phyloP scores from a whole-genome alignment of 1,139 yeast species.

The Hemisphaericaspora subhashii region DNA sequence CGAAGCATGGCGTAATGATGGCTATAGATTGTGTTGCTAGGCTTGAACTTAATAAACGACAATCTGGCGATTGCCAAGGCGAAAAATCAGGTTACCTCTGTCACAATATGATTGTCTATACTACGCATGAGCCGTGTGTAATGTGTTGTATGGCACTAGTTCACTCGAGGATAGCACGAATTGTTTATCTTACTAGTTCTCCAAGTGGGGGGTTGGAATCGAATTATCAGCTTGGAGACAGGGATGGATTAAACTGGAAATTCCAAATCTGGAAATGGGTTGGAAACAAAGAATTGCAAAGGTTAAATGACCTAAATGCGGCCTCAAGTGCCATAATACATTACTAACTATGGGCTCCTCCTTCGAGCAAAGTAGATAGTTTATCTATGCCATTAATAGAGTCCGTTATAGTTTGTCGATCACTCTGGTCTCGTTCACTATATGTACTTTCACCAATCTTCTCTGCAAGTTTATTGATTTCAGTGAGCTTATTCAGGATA shows the following conservation, averaged over 20 bases:
- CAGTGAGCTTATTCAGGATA: slow-evolving; percentile 9
- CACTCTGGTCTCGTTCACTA: slow-evolving; percentile 1
- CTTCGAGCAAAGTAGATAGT: slow-evolving; percentile 5
- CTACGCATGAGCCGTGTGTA: slow-evolving; percentile 93
- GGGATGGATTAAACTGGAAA: slow-evolving; percentile 72
- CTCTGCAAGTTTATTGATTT: slow-evolving; percentile 4
- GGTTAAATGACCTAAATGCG: slow-evolving; percentile 10
- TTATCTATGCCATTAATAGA: slow-evolving; percentile 15
- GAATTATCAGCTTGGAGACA: slow-evolving; percentile 72
- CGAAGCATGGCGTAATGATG: slow-evolving; percentile 72
- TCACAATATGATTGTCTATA: slow-evolving; percentile 71
- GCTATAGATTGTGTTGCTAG: slow-evolving; percentile 65
- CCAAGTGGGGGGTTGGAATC: slow-evolving; percentile 55
- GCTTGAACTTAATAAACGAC: slow-evolving; percentile 40
- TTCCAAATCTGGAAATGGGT: slow-evolving; percentile 77
- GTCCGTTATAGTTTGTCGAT: slow-evolving; percentile 8
- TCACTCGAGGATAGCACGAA: slow-evolving; percentile 77
- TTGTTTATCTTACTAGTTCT: slow-evolving; percentile 56
- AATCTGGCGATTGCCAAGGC: slow-evolving; percentile 12
- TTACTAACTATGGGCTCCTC: not conserved
- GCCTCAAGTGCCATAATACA: not conserved
- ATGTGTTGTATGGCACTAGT: slow-evolving; percentile 98
- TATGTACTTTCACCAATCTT: slow-evolving; percentile 3
- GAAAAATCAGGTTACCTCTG: slow-evolving; percentile 59
- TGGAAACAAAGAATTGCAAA: slow-evolving; percentile 24